Base-by-base conservation (phyloP, 2,329 filamentous ascomycete species). In the Metarhizium guizhouense region DNA sequence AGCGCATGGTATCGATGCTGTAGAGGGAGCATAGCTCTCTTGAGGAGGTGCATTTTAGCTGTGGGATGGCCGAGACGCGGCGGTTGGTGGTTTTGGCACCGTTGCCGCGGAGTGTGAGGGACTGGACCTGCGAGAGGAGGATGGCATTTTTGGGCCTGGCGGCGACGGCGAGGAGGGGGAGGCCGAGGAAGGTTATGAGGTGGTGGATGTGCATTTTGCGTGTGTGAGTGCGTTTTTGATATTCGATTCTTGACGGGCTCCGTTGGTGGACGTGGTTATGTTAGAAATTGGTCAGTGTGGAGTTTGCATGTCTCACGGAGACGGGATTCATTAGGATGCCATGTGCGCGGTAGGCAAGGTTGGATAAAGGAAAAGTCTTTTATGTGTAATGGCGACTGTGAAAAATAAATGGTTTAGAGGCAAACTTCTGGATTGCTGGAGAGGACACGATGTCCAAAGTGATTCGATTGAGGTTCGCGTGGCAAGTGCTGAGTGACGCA, bases 1-100 rank as follows among this genome's bases (percentile, higher is more conserved):
- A 99, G 65, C 90, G 89, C 86, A 97, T 89, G 13, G 87, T 76
- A 62, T 95, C 88, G 59, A 95, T 74, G 30, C 82, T 74, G 75
- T 93, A 87, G 55, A 93, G 79, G 43, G 79, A 70, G 75, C 85
- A 88, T 56, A 87, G 70, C 54, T 77, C 76, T 8, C 74, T 78
- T 54, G 83, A 79, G 32, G 88, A 90, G 55, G 87, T 73, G 74
- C 93, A 96, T 65, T 77, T 81, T 14, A 96, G 80, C 74, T 95
- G 86, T 0, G 90, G 90, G 50, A 93, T 81, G 29, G 93, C 75
- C 25, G 84, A 67, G 42, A 91, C 82, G 59, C 93, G 90, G 32
- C 91, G 88, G 66, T 88, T 81, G 42, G 84, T 82, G 0, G 93
- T 96, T 64, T 81, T 74, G 52, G 80, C 77, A 67, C 70, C 70